Evolutionary conservation across 805 yeast genomes (phyloP).

Genomic region (Hyphopichia homilentoma): DNA sequence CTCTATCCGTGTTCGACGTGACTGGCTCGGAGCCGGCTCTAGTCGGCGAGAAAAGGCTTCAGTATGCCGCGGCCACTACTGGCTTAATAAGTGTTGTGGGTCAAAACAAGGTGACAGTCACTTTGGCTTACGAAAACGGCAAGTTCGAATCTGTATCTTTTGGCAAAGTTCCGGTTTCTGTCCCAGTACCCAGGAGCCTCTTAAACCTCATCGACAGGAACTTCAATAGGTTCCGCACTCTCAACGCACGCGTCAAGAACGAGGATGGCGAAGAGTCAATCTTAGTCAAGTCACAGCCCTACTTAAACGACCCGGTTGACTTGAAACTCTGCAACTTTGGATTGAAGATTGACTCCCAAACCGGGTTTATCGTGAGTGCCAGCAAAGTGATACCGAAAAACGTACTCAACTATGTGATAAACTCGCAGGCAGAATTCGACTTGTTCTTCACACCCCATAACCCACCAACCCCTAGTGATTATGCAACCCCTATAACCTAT

Average conservation of each 20-base stretch:
- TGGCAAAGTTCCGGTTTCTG: slow-evolving; percentile 6
- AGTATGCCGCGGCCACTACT: too few relatives aligned
- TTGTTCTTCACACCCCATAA: slow-evolving; percentile 21
- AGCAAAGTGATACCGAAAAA: slow-evolving; percentile 24
- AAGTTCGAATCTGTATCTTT: slow-evolving; percentile 12
- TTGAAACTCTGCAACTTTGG: slow-evolving; percentile 22
- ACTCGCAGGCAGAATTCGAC: slow-evolving; percentile 19
- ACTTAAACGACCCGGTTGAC: neutral
- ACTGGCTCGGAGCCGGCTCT: too few relatives aligned
- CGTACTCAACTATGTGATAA: slow-evolving; percentile 22
- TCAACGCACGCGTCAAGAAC: slow-evolving; percentile 13
- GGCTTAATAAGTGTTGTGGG: too few relatives aligned
- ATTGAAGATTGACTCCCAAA: slow-evolving; percentile 9
- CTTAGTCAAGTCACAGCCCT: slow-evolving; percentile 2
- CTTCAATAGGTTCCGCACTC: slow-evolving; percentile 18
- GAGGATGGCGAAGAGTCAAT: slow-evolving; percentile 8
- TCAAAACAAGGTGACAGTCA: too few relatives aligned
- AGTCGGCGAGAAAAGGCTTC: too few relatives aligned
- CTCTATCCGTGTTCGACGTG: too few relatives aligned
- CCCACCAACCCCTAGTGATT: slow-evolving; percentile 4
- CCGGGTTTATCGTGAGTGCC: slow-evolving; percentile 18
- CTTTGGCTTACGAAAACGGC: slow-evolving; percentile 8
- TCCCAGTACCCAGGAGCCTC: too few relatives aligned
- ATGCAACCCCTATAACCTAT: slow-evolving; percentile 19
- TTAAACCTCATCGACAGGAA: slow-evolving; percentile 15